Evolutionary conservation across 768 basidiomycete species (phyloP).

Genomic region (Tylopilus rubrobrunneus): DNA sequence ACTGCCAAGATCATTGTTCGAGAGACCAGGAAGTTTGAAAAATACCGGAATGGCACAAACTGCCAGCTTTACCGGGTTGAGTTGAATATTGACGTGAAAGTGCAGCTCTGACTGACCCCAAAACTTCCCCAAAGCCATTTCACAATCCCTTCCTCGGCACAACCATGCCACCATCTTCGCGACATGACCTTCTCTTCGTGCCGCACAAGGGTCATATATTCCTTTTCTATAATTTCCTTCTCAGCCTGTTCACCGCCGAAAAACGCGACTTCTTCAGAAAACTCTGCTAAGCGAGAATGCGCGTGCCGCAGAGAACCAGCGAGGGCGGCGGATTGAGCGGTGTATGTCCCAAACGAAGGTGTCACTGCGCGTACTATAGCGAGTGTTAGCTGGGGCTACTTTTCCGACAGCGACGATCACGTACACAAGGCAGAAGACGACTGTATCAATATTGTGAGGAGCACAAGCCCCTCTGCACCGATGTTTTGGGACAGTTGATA

Average conservation of each 20-base stretch:
- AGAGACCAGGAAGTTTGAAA: constrained; percentile 73
- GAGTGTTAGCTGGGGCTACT: not conserved
- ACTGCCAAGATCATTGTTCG: constrained; percentile 67
- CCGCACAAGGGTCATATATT: constrained; percentile 78
- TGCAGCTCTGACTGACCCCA: constrained; percentile 54
- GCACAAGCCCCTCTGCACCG: constrained; percentile 86
- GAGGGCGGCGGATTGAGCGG: constrained; percentile 83
- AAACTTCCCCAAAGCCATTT: constrained; percentile 98
- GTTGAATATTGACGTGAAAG: not conserved
- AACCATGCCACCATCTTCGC: constrained; percentile 85
- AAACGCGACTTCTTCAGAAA: constrained; percentile 85
- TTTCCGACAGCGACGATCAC: constrained; percentile 28
- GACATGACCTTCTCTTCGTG: constrained; percentile 81
- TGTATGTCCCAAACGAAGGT: constrained; percentile 88
- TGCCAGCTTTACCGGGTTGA: constrained; percentile 49
- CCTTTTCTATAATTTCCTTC: constrained; percentile 86
- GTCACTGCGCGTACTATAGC: constrained; percentile 79
- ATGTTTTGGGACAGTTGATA: constrained; percentile 92
- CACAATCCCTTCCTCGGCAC: constrained; percentile 91
- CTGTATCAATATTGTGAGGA: constrained; percentile 83
- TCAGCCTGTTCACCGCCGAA: constrained; percentile 86
- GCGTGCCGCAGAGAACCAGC: constrained; percentile 87
- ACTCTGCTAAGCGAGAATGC: constrained; percentile 87
- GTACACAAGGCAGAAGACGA: constrained; percentile 74
- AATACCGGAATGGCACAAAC: constrained; percentile 95